These are phyloP conservation scores for Phyllosticta paracitricarpa DNA, from an alignment of 2,329 filamentous ascomycete genomes.

Conservation along the genomic window DNA sequence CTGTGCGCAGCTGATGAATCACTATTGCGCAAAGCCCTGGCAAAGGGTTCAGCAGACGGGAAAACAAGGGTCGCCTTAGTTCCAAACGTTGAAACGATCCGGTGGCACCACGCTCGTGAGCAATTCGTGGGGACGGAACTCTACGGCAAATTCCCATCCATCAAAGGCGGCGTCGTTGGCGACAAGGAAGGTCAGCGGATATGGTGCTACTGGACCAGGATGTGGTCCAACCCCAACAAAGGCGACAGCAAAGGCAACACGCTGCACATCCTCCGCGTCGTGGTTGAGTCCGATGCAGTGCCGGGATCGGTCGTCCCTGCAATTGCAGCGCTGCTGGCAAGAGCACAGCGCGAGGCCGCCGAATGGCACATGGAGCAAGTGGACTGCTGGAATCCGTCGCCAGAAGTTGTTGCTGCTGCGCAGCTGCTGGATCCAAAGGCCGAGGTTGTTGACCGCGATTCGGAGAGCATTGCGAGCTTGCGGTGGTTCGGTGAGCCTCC, in stretches of 20 bases:
- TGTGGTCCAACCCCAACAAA: slow-evolving; percentile 48
- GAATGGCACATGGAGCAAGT: slow-evolving; percentile 62
- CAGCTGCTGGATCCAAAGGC: slow-evolving; percentile 36
- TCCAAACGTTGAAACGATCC: slow-evolving; percentile 57
- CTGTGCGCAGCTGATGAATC: slow-evolving; percentile 57
- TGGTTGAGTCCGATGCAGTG: slow-evolving; percentile 31
- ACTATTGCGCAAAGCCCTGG: slow-evolving; percentile 48
- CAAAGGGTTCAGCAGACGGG: slow-evolving; percentile 26
- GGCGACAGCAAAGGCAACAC: slow-evolving; percentile 51
- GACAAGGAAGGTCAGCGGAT: slow-evolving; percentile 43
- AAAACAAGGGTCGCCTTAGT: slow-evolving; percentile 52
- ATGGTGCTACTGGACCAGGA: slow-evolving; percentile 65
- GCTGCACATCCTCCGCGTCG: slow-evolving; percentile 59
- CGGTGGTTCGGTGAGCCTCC: slow-evolving; percentile 54
- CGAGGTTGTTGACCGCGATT: slow-evolving; percentile 48
- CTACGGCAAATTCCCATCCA: slow-evolving; percentile 44
- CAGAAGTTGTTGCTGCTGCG: slow-evolving; percentile 35
- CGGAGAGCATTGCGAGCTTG: slow-evolving; percentile 59
- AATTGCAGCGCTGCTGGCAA: slow-evolving; percentile 53
- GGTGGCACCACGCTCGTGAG: slow-evolving; percentile 74
- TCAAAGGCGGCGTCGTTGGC: slow-evolving; percentile 62
- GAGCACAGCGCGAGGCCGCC: slow-evolving; percentile 60
- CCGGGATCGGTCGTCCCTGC: slow-evolving; percentile 32
- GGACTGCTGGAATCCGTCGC: slow-evolving; percentile 74
- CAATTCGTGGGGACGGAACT: slow-evolving; percentile 62